A percentile compares a stretch with the other conserved stretches of the same genome.
Evolutionary conservation across 176 grass and related monocot genomes (phyloP).

Genomic region (Microstegium vimineum): DNA sequence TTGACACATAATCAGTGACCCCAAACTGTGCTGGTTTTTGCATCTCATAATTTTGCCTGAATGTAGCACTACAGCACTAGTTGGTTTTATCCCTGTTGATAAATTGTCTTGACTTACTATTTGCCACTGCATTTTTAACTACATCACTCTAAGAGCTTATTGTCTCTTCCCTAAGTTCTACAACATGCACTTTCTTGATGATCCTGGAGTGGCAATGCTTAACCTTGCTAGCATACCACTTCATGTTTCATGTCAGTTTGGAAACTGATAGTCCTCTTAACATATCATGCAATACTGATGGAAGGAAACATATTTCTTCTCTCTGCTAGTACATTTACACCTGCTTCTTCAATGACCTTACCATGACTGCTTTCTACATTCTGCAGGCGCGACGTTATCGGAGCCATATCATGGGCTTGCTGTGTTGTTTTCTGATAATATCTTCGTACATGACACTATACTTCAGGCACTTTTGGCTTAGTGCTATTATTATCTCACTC

Average conservation of each 20-base stretch:
- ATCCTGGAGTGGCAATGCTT: neutral
- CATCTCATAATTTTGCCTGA: neutral
- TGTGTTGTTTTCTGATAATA: conserved; percentile 89
- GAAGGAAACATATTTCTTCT: neutral
- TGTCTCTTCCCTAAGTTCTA: neutral
- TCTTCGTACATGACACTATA: conserved; percentile 82
- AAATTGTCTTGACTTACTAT: neutral
- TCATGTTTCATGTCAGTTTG: neutral
- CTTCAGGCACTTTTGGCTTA: conserved; percentile 90
- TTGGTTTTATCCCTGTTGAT: neutral
- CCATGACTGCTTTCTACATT: conserved; percentile 27
- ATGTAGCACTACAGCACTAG: neutral
- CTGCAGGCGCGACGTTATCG: conserved; percentile 77
- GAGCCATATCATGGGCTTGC: conserved; percentile 81
- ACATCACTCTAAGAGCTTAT: neutral
- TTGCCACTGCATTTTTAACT: neutral
- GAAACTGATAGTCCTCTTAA: neutral
- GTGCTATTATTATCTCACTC: conserved; percentile 71
- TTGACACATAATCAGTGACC: neutral
- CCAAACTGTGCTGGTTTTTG: neutral
- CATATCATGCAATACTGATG: neutral
- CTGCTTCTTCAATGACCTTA: conserved; percentile 22
- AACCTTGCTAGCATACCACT: neutral
- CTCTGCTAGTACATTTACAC: neutral
- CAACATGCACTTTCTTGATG: neutral